A percentile compares a stretch with the other conserved stretches of the same genome.
These are phyloP conservation scores for Raffaelea albimanens DNA, from an alignment of 2,329 filamentous ascomycete species.

Conservation along the genomic window DNA sequence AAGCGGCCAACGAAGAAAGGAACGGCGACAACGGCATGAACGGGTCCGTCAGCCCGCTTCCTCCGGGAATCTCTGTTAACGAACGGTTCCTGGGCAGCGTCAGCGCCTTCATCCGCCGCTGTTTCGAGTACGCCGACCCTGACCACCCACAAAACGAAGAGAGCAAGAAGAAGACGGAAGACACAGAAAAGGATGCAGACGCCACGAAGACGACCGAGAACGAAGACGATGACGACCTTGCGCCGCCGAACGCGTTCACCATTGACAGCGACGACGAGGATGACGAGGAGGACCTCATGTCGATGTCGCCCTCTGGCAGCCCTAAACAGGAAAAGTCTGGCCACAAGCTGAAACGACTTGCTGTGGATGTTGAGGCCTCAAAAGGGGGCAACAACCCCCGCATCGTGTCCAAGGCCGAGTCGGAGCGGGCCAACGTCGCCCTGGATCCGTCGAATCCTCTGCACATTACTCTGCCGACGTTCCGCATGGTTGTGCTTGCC, in stretches of 20 bases:
- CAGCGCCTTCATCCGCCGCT: slow-evolving; percentile 88
- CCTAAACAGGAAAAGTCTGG: slow-evolving; percentile 31
- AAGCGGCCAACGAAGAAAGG: slow-evolving; percentile 2
- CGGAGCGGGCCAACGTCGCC: slow-evolving; percentile 72
- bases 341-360: too few relatives aligned
- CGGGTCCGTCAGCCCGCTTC: slow-evolving; percentile 23
- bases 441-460: slow-evolving; percentile 88
- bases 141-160: slow-evolving; percentile 60
- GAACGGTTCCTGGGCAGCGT: slow-evolving; percentile 89
- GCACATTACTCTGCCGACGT: slow-evolving; percentile 92
- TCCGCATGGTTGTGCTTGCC: slow-evolving; percentile 95
- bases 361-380: too few relatives aligned
- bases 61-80: slow-evolving; percentile 53
- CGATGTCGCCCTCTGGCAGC: slow-evolving; percentile 36
- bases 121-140: slow-evolving; percentile 96
- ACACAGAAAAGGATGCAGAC: neutral
- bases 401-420: slow-evolving; percentile 51
- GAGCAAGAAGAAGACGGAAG: slow-evolving; percentile 7
- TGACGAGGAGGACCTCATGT: slow-evolving; percentile 54
- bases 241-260: slow-evolving; percentile 49
- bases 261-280: slow-evolving; percentile 61
- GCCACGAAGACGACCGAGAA: neutral
- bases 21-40: slow-evolving; percentile 20
- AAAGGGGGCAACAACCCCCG: neutral
- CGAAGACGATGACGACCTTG: slow-evolving; percentile 19